Evolutionary conservation across 495 filamentous ascomycete species (phyloP).

Genomic region (Terfezia boudieri): DNA sequence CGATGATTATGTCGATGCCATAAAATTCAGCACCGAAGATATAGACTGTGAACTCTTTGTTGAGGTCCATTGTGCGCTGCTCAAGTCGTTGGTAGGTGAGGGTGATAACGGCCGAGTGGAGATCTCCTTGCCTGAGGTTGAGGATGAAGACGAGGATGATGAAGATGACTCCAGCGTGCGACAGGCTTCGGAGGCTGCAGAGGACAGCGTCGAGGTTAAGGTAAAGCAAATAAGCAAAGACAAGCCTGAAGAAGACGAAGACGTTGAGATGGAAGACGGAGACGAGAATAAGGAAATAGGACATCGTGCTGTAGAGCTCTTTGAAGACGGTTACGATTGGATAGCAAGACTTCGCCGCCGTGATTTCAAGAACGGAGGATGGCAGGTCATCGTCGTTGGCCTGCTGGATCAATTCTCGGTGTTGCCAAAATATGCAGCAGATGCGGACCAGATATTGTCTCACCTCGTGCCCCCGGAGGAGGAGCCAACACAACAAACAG

Average conservation of each 20-base stretch:
- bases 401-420: conserved; percentile 65
- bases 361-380: conserved; percentile 75
- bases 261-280: conserved; percentile 22
- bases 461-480: conserved; percentile 55
- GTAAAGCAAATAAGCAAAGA: neutral
- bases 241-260: conserved; percentile 23
- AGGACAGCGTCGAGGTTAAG: conserved; percentile 17
- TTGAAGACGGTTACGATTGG: conserved; percentile 47
- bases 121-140: conserved; percentile 54
- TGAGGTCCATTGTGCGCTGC: conserved; percentile 74
- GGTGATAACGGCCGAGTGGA: conserved; percentile 52
- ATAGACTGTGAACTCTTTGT: conserved; percentile 68
- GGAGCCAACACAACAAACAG: conserved; percentile 51
- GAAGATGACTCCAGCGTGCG: conserved; percentile 32
- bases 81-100: conserved; percentile 66
- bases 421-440: conserved; percentile 39
- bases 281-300: conserved; percentile 19
- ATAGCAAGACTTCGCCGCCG: conserved; percentile 59
- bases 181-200: conserved; percentile 1
- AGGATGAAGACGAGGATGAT: conserved; percentile 42
- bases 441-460: conserved; percentile 55
- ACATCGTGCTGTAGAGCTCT: conserved; percentile 63
- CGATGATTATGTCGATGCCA: conserved; percentile 80
- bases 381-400: conserved; percentile 76
- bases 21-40: conserved; percentile 56